Percentiles rank a stretch among this genome's conserved stretches.
Evolutionary conservation across 2,329 filamentous ascomycete species (phyloP).

Genomic region (Trichoderma guizhouense): DNA sequence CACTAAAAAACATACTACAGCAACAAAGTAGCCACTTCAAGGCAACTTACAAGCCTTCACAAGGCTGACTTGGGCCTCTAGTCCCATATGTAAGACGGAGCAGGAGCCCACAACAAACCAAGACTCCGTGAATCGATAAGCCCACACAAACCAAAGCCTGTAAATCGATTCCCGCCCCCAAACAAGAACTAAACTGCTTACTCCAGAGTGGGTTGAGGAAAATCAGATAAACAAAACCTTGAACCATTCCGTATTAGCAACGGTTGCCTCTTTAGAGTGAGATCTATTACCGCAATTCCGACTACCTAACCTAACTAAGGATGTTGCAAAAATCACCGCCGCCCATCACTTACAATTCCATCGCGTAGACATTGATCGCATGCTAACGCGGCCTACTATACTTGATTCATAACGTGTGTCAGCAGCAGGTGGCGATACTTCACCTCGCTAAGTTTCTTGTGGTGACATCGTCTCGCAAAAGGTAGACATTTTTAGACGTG

Average conservation of each 20-base stretch:
- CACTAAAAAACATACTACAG: not conserved
- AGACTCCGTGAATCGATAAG: not conserved
- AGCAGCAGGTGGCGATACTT: slow-evolving; percentile 5
- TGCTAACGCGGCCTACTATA: not conserved
- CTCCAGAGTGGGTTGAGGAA: not conserved
- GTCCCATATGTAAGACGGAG: not conserved
- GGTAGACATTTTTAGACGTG: not conserved
- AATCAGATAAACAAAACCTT: not conserved
- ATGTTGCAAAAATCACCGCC: no score
- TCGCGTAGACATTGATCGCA: no score
- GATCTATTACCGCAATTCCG: not conserved
- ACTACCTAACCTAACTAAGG: not conserved
- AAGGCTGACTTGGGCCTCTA: slow-evolving; percentile 9
- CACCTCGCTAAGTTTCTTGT: not conserved
- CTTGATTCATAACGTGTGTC: not conserved
- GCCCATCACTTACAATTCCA: no score
- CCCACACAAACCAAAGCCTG: not conserved
- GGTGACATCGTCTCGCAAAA: not conserved
- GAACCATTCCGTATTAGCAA: not conserved
- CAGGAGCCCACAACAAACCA: not conserved
- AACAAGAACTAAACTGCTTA: not conserved
- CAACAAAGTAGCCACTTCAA: not conserved
- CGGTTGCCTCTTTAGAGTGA: not conserved
- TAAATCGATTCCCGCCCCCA: not conserved
- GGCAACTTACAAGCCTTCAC: slow-evolving; percentile 4